Conservation (phyloP, 2,329 filamentous ascomycete genomes). For the Monilinia fructicola region DNA sequence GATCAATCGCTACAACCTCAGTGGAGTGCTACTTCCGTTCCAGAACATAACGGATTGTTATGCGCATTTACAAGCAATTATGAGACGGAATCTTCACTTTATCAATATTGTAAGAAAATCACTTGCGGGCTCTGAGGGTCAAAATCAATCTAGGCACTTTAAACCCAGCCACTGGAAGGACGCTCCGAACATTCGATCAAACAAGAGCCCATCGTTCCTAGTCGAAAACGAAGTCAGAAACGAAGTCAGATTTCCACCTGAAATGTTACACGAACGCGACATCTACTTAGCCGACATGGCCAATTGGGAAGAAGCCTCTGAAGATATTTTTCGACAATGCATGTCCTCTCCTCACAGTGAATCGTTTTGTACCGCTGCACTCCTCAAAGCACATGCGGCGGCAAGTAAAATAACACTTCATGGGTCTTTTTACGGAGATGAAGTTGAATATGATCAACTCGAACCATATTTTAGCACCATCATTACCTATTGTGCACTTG, state of each 20-base stretch:
- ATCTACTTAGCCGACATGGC: slow-evolving; percentile 18
- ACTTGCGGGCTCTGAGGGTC: background rate
- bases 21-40: slow-evolving; percentile 7
- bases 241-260: background rate
- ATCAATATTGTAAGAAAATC: slow-evolving; percentile 4
- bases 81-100: slow-evolving; percentile 27
- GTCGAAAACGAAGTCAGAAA: background rate
- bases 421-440: slow-evolving; percentile 15
- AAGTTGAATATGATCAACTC: slow-evolving; percentile 25
- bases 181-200: background rate
- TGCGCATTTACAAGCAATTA: slow-evolving; percentile 22
- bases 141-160: background rate
- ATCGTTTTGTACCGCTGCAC: slow-evolving; percentile 19
- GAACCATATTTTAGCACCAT: slow-evolving; percentile 22
- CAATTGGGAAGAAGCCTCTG: slow-evolving; percentile 22
- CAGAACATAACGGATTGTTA: slow-evolving; percentile 19
- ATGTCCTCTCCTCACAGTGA: background rate
- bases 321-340: background rate
- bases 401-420: slow-evolving; percentile 20
- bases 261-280: slow-evolving; percentile 21
- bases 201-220: background rate
- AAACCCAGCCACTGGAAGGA: slow-evolving; percentile 3
- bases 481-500: slow-evolving; percentile 14
- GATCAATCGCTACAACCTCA: background rate
- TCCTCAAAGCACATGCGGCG: slow-evolving; percentile 23